phyloP scores from a whole-genome alignment of 345 rosid genomes.

The Laguncularia racemosa region DNA sequence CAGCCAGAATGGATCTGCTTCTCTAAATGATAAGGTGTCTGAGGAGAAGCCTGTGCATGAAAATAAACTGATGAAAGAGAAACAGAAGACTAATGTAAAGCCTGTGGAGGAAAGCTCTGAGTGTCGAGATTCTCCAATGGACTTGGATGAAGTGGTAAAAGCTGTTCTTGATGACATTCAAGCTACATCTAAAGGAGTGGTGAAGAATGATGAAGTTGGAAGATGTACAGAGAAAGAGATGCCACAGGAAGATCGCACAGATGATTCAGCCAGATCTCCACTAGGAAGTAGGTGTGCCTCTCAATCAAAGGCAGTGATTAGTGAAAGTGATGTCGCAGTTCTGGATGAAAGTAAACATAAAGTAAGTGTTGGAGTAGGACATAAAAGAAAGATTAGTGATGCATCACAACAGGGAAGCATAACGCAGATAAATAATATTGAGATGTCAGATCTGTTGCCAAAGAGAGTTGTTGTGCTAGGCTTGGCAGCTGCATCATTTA shows the following conservation, averaged over 20 bases:
- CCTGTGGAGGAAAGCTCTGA: slow-evolving; percentile 9
- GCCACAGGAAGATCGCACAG: slow-evolving; percentile 6
- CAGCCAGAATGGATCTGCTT: slow-evolving; percentile 6
- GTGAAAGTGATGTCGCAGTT: slow-evolving; percentile 6
- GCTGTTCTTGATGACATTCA: slow-evolving; percentile 5
- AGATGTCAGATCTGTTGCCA: slow-evolving; percentile 1
- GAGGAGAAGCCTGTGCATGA: slow-evolving; percentile 11
- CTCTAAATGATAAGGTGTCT: slow-evolving; percentile 11
- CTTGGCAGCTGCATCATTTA: slow-evolving; percentile 21
- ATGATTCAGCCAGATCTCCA: slow-evolving; percentile 9
- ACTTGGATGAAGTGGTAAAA: slow-evolving; percentile 6
- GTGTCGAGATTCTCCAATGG: slow-evolving; percentile 12
- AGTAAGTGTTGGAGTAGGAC: slow-evolving; percentile 11
- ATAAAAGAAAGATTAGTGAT: slow-evolving; percentile 13
- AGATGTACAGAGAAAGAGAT: slow-evolving; percentile 12
- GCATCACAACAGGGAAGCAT: slow-evolving; percentile 3
- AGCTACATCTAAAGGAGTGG: slow-evolving; percentile 11
- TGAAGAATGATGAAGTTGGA: slow-evolving; percentile 12
- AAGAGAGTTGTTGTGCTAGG: slow-evolving; percentile 21
- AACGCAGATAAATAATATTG: slow-evolving; percentile 9
- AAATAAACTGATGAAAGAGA: slow-evolving; percentile 6
- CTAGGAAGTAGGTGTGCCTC: slow-evolving; percentile 6
- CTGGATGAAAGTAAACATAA: slow-evolving; percentile 14
- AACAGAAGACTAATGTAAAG: slow-evolving; percentile 14
- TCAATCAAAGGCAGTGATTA: slow-evolving; percentile 4